Percentiles rank a stretch among this genome's conserved stretches.
Conservation (phyloP, 345 rosid genomes). For the Sonneratia caseolaris region DNA sequence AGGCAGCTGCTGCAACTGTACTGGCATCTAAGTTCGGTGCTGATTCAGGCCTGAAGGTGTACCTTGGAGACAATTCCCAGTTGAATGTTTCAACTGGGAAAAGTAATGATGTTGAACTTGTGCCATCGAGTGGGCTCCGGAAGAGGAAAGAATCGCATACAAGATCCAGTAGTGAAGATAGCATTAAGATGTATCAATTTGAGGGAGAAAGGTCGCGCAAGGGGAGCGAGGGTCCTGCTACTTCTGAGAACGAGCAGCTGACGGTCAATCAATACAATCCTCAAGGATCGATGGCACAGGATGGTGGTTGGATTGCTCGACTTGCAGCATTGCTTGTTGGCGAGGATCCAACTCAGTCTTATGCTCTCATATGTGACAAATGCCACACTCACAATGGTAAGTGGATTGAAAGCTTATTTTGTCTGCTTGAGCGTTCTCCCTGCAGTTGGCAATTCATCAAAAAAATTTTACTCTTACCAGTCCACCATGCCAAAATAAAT, state of each 20-base stretch:
- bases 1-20: conserved; percentile 94
- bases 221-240: conserved; percentile 11
- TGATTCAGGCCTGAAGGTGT: conserved; percentile 81
- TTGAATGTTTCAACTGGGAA: conserved; percentile 33
- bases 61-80: conserved; percentile 54
- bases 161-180: conserved; percentile 43
- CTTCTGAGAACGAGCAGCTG: conserved; percentile 36
- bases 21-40: conserved; percentile 94
- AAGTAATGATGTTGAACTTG: conserved; percentile 56
- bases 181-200: conserved; percentile 25
- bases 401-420: conserved; percentile 8
- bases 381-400: conserved; percentile 95
- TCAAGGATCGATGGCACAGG: conserved; percentile 38
- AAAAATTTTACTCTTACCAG: no score
- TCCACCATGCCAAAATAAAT: no score
- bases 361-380: conserved; percentile 85
- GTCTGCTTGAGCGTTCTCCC: no score
- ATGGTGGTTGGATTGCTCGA: conserved; percentile 85
- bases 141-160: conserved; percentile 49
- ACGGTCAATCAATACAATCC: conserved; percentile 56
- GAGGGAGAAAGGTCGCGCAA: conserved; percentile 28
- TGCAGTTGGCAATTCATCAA: no score
- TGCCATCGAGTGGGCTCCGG: conserved; percentile 60
- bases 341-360: conserved; percentile 88
- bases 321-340: conserved; percentile 93